These are phyloP conservation scores for Limonomyces culmigenus DNA, from an alignment of 1,284 basidiomycete genomes.

Conservation along the genomic window DNA sequence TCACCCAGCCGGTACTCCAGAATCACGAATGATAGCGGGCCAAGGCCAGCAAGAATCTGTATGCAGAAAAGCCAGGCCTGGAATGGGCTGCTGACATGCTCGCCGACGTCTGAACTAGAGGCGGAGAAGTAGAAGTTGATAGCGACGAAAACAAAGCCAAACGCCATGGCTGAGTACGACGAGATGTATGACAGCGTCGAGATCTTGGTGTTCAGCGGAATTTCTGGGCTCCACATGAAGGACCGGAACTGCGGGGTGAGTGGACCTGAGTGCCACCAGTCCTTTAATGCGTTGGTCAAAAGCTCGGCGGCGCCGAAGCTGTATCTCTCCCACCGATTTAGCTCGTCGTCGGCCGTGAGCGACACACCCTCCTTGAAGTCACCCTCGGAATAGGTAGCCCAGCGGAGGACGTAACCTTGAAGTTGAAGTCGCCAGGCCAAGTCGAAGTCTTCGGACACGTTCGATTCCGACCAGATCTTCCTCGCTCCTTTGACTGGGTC, in stretches of 20 bases:
- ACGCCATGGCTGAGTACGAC: slow-evolving; percentile 26
- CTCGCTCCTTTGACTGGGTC: slow-evolving; percentile 25
- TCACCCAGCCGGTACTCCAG: slow-evolving; percentile 32
- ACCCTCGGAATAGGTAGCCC: slow-evolving; percentile 37
- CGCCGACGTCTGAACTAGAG: slow-evolving; percentile 43
- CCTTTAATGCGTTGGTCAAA: slow-evolving; percentile 27
- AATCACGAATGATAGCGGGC: slow-evolving; percentile 28
- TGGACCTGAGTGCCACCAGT: slow-evolving; percentile 31
- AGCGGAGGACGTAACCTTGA: slow-evolving; percentile 32
- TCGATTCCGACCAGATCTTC: slow-evolving; percentile 38
- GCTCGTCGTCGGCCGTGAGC: slow-evolving; percentile 29
- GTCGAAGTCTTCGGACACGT: slow-evolving; percentile 47
- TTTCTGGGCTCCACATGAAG: slow-evolving; percentile 28
- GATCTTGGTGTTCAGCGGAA: slow-evolving; percentile 26
- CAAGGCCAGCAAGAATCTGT: slow-evolving; percentile 29
- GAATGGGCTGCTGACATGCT: slow-evolving; percentile 47
- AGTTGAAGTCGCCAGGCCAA: slow-evolving; percentile 31
- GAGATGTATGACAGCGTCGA: slow-evolving; percentile 27
- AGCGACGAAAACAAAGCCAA: slow-evolving; percentile 28
- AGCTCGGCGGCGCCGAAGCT: slow-evolving; percentile 12
- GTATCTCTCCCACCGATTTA: slow-evolving; percentile 44
- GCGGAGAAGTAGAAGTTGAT: slow-evolving; percentile 25
- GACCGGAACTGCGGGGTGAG: slow-evolving; percentile 27
- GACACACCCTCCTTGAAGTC: slow-evolving; percentile 45
- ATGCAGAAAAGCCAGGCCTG: slow-evolving; percentile 30